phyloP scores from a whole-genome alignment of 2,329 filamentous ascomycete species.

The Botrytis medusae region DNA sequence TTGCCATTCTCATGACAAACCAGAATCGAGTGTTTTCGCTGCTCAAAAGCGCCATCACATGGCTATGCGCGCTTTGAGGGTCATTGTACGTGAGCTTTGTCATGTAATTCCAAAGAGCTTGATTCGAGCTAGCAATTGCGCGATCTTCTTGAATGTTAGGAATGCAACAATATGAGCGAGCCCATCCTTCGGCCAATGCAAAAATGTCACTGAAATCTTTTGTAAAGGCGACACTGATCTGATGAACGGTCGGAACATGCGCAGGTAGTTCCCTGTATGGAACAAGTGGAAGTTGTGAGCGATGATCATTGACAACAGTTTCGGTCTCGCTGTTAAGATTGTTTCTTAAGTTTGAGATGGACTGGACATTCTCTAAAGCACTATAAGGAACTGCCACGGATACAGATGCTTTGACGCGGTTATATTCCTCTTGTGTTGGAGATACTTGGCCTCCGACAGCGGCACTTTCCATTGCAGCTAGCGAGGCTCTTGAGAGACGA shows the following conservation, averaged over 20 bases:
- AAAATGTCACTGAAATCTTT: slow-evolving; percentile 17
- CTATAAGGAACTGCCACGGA: slow-evolving; percentile 10
- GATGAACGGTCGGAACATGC: not conserved
- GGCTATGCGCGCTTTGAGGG: slow-evolving; percentile 38
- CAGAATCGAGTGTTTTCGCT: slow-evolving; percentile 39
- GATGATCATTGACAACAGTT: not conserved
- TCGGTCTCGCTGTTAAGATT: not conserved
- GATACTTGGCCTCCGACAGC: not conserved
- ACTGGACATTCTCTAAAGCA: not conserved
- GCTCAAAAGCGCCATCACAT: slow-evolving; percentile 41
- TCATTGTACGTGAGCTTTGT: slow-evolving; percentile 37
- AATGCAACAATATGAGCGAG: not conserved
- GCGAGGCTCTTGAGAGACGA: slow-evolving; percentile 15
- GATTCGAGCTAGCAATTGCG: slow-evolving; percentile 29
- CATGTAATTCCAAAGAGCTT: slow-evolving; percentile 43
- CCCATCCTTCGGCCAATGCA: slow-evolving; percentile 17
- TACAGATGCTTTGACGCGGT: slow-evolving; percentile 1
- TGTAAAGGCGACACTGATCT: slow-evolving; percentile 3
- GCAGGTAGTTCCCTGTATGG: not conserved
- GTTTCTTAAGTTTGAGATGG: not conserved
- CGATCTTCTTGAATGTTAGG: slow-evolving; percentile 25
- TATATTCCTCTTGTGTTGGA: not conserved
- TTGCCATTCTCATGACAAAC: slow-evolving; percentile 44
- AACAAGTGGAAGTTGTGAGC: not conserved
- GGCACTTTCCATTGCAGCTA: slow-evolving; percentile 19